These are phyloP conservation scores for Silene noctiflora DNA, from an alignment of 179 eudicot genomes.

Conservation along the genomic window DNA sequence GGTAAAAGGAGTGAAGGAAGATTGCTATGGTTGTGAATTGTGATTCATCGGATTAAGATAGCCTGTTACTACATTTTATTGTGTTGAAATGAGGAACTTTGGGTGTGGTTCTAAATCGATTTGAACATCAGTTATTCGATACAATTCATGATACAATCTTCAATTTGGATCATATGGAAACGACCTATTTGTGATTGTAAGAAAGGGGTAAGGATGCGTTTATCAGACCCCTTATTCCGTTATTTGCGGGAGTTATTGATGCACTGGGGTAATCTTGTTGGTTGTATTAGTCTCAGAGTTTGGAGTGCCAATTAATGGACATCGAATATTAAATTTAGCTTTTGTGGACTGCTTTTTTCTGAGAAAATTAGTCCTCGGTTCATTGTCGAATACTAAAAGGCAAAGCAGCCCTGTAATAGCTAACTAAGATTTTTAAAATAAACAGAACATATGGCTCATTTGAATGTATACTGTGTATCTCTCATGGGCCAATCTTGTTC, in stretches of 20 bases:
- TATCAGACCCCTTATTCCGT: too few relatives aligned
- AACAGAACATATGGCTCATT: background rate
- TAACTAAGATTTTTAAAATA: background rate
- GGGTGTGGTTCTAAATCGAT: too few relatives aligned
- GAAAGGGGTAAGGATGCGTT: too few relatives aligned
- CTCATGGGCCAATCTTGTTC: background rate
- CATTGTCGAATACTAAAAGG: background rate
- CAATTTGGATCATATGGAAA: too few relatives aligned
- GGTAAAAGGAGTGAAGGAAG: background rate
- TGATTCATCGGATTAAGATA: background rate
- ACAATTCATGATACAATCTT: too few relatives aligned
- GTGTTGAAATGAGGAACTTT: too few relatives aligned
- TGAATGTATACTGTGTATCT: constrained; percentile 2
- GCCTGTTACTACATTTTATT: too few relatives aligned
- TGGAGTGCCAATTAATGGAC: background rate
- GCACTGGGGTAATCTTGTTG: background rate
- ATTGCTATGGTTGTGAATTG: background rate
- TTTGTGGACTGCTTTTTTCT: background rate
- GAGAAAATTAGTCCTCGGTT: background rate
- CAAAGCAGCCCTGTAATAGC: background rate
- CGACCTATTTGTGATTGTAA: too few relatives aligned
- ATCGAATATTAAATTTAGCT: background rate
- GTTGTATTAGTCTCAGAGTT: background rate
- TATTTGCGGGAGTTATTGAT: too few relatives aligned
- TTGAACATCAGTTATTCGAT: too few relatives aligned